phyloP scores from a whole-genome alignment of 1,139 yeast genomes.

The Debaryomyces sp. region DNA sequence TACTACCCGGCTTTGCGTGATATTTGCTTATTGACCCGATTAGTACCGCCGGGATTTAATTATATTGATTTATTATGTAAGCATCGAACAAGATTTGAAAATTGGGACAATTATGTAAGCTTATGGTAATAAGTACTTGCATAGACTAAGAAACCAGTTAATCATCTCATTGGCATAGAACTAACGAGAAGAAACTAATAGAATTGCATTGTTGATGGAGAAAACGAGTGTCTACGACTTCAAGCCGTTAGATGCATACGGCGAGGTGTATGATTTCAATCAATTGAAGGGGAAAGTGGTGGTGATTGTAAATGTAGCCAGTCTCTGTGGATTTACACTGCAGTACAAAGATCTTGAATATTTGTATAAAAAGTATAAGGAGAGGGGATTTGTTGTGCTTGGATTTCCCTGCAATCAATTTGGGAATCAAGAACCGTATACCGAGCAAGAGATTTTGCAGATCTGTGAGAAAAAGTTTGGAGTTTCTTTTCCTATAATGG shows the following conservation, averaged over 20 bases:
- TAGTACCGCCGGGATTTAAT: background rate
- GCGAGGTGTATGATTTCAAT: constrained; percentile 20
- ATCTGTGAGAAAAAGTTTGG: constrained; percentile 73
- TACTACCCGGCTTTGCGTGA: constrained; percentile 2
- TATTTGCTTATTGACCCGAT: background rate
- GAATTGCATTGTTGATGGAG: background rate
- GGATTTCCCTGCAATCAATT: constrained; percentile 52
- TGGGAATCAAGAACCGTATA: constrained; percentile 84
- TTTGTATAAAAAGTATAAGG: constrained; percentile 34
- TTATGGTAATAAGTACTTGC: background rate
- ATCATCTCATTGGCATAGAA: background rate
- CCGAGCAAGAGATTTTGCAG: constrained; percentile 61
- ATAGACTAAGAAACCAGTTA: background rate
- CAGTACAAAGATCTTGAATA: constrained; percentile 40
- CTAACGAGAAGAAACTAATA: background rate
- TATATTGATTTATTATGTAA: background rate
- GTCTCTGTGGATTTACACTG: constrained; percentile 48
- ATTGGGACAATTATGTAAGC: background rate
- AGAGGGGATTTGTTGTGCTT: constrained; percentile 34
- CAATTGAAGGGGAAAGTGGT: constrained; percentile 36
- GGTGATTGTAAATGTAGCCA: constrained; percentile 48
- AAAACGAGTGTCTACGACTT: constrained; percentile 18
- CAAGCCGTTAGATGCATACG: constrained; percentile 16
- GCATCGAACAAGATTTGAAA: background rate
- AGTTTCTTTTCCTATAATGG: constrained; percentile 43